Percentiles rank a stretch among this genome's conserved stretches.
These are phyloP conservation scores for Manihot esculenta DNA, from an alignment of 441 rosid species.

Conservation along the genomic window DNA sequence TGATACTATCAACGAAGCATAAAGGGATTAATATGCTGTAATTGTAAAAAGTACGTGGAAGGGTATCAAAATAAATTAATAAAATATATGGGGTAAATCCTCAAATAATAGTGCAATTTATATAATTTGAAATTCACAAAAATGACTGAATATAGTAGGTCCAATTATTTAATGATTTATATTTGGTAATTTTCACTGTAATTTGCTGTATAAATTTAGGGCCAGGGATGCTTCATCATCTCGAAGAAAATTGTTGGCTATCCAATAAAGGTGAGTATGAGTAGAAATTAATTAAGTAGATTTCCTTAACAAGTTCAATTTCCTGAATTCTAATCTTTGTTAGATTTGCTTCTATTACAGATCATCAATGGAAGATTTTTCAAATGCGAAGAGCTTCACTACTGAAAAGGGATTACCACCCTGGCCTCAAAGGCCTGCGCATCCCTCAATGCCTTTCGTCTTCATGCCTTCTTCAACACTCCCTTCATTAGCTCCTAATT, in stretches of 20 bases:
- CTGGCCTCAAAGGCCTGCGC: not conserved
- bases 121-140: not conserved
- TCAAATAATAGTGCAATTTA: too few species aligned
- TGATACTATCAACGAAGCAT: too few species aligned
- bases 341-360: not conserved
- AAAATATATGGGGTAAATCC: too few species aligned
- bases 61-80: too few species aligned
- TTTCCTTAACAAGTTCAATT: not conserved
- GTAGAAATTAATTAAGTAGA: not conserved
- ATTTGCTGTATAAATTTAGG: constrained; percentile 19
- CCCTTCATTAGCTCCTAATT: constrained; percentile 5
- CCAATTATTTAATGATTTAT: not conserved
- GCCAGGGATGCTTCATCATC: constrained; percentile 12
- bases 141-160: not conserved
- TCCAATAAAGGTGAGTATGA: constrained; percentile 17
- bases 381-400: constrained; percentile 10
- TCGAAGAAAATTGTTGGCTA: not conserved
- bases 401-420: constrained; percentile 9
- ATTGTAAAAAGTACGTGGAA: too few species aligned
- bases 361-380: not conserved
- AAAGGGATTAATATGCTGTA: too few species aligned
- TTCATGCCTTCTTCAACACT: not conserved
- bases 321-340: not conserved
- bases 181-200: constrained; percentile 15
- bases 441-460: not conserved